Conservation (phyloP, 176 grass and related monocot genomes). For the Cymbopogon citratus region DNA sequence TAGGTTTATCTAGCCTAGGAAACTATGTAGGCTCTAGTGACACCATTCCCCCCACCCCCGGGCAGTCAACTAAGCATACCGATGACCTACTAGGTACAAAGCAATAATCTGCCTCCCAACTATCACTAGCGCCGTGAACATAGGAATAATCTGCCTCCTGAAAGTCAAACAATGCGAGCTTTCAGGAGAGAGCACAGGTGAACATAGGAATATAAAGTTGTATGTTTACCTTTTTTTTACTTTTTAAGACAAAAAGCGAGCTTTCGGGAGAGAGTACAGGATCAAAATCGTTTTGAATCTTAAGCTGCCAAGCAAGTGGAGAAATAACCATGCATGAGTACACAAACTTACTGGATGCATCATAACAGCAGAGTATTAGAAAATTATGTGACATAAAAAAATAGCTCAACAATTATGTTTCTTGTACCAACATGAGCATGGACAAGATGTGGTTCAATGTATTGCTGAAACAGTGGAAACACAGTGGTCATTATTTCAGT, state of each 20-base stretch:
- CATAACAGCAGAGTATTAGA: background rate
- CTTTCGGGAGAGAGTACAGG: slow-evolving; percentile 98
- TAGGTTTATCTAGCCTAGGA: background rate
- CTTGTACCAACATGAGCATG: slow-evolving; percentile 99
- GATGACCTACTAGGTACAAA: background rate
- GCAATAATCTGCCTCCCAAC: background rate
- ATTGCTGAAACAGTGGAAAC: slow-evolving; percentile 93
- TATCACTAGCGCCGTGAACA: background rate
- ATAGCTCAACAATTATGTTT: slow-evolving; percentile 39
- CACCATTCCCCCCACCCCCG: background rate
- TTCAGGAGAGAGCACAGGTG: no score
- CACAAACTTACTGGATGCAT: slow-evolving; percentile 11
- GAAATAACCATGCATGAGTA: slow-evolving; percentile 27
- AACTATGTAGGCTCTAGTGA: background rate
- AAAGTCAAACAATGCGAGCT: no score
- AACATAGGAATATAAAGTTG: slow-evolving; percentile 14
- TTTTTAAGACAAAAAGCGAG: slow-evolving; percentile 96
- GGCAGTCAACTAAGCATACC: no score
- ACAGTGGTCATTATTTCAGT: slow-evolving; percentile 96
- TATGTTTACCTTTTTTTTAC: slow-evolving; percentile 66
- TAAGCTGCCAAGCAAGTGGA: slow-evolving; percentile 58
- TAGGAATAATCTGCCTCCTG: no score
- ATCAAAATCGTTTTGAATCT: slow-evolving; percentile 99
- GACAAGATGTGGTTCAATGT: slow-evolving; percentile 99
- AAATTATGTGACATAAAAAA: background rate